phyloP scores from a whole-genome alignment of 495 filamentous ascomycete species.

The Bryoglossum gracile region DNA sequence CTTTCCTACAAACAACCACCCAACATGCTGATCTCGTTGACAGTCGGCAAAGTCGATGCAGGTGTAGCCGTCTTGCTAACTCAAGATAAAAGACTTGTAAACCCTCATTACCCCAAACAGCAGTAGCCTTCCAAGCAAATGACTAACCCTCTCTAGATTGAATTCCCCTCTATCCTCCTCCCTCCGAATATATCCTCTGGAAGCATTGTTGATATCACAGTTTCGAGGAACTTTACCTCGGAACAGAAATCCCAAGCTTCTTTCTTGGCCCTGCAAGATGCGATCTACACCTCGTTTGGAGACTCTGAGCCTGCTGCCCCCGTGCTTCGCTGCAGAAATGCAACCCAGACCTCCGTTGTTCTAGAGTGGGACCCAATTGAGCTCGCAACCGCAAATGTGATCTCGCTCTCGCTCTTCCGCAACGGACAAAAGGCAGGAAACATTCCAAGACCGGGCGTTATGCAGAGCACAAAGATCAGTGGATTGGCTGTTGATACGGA shows the following conservation, averaged over 20 bases:
- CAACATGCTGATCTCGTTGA: constrained; percentile 91
- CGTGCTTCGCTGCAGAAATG: constrained; percentile 83
- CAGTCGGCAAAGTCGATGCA: constrained; percentile 98
- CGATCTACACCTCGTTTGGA: constrained; percentile 82
- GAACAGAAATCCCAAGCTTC: constrained; percentile 63
- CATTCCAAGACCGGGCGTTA: constrained; percentile 78
- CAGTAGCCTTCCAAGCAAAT: background rate
- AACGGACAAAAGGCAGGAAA: constrained; percentile 94
- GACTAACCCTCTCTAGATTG: constrained; percentile 55
- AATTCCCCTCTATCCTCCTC: constrained; percentile 96
- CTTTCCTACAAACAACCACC: constrained; percentile 2
- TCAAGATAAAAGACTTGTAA: constrained; percentile 91
- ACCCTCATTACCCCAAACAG: background rate
- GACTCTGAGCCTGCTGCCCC: constrained; percentile 70
- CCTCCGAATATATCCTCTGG: constrained; percentile 90
- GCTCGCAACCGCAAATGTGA: constrained; percentile 83
- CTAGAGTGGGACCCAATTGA: constrained; percentile 97
- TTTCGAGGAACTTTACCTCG: constrained; percentile 74
- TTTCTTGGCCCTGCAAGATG: constrained; percentile 79
- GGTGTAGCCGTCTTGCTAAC: constrained; percentile 95
- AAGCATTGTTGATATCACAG: constrained; percentile 96
- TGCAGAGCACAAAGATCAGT: constrained; percentile 91
- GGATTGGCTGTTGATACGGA: constrained; percentile 94
- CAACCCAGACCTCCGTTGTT: constrained; percentile 92
- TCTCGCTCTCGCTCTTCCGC: constrained; percentile 82